Evolutionary conservation across 1,284 basidiomycete species (phyloP), one percentile per base, ranked within the genome.

Genomic region (Taiwanofungus camphoratus): DNA sequence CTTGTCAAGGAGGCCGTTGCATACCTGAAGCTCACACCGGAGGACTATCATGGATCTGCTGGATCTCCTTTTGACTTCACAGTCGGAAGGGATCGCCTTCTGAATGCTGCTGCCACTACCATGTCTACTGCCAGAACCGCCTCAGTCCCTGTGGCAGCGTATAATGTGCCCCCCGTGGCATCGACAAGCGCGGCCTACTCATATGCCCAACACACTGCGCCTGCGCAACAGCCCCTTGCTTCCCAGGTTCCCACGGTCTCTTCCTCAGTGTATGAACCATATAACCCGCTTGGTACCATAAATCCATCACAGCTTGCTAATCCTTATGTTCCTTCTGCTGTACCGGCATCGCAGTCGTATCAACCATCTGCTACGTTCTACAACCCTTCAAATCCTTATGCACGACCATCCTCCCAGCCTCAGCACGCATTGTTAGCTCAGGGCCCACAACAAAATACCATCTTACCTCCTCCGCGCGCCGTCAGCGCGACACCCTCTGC

Each of bases 21-120:
- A 42, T 96, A 91, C 65, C 68, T 96, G 56, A 77, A 82, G 57
- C 71, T 91, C 54, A 92, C 86, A 1, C 95, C 96, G 1, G 57
- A 68, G 12, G 84, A 84, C 46, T 98, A 96, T 64, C 75, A 78
- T 33, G 84, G 83, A 12, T 69, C 70, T 3, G 65, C 68, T n/a
- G 70, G 69, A 5, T 63, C 70, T 13, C 62, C 65, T 12, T 51
- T 69, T 33, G 79, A 84, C 54, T 72, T 85, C 52, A 71, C 73
- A 18, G 76, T 75, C 33, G 82, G 81, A 24, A 72, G 85, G 46
- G 79, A 82, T 45, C 71, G 85, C 32, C 57, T 89, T 29, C 54
- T 80, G 44, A 61, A 67, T 32, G 77, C 79, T 22, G 74, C 76
- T 3, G 66, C 63, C 13, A 54, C 52, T 31, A 56, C 57, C 15